phyloP scores from a whole-genome alignment of 2,329 filamentous ascomycete species.

The Paecilomyces fulvus region DNA sequence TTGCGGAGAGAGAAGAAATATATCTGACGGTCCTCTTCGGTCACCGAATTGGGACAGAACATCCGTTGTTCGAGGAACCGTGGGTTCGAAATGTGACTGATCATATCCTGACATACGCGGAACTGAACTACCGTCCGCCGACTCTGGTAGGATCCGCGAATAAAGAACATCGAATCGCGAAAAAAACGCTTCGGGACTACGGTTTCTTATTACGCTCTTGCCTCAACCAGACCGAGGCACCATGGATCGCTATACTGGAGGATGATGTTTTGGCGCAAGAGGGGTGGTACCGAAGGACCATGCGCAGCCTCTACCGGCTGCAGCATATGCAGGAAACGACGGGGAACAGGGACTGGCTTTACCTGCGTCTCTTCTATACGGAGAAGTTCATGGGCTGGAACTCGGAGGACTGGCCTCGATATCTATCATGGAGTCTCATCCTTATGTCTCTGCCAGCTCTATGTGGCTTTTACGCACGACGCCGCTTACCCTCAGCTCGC shows the following conservation, averaged over 20 bases:
- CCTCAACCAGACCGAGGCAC: constrained; percentile 25
- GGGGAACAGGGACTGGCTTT: constrained; percentile 22
- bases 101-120: constrained; percentile 32
- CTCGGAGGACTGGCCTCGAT: constrained; percentile 30
- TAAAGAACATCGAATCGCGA: constrained; percentile 14
- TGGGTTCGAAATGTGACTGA: constrained; percentile 36
- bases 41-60: constrained; percentile 31
- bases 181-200: constrained; percentile 40
- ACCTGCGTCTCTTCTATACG: constrained; percentile 41
- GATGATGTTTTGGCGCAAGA: constrained; percentile 41
- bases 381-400: constrained; percentile 42
- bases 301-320: constrained; percentile 28
- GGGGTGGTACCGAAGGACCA: constrained; percentile 37
- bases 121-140: constrained; percentile 13
- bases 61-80: constrained; percentile 34
- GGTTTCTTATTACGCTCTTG: constrained; percentile 35
- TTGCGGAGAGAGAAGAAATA: constrained; percentile 32
- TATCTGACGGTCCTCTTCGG: constrained; percentile 39
- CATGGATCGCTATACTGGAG: constrained; percentile 39
- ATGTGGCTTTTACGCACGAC: constrained; percentile 10
- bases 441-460: constrained; percentile 11
- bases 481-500: constrained; percentile 4
- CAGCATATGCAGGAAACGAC: constrained; percentile 8
- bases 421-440: constrained; percentile 26
- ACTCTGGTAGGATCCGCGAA: constrained; percentile 7